Evolutionary conservation across 345 rosid genomes (phyloP).

Genomic region (Hypericum perforatum): DNA sequence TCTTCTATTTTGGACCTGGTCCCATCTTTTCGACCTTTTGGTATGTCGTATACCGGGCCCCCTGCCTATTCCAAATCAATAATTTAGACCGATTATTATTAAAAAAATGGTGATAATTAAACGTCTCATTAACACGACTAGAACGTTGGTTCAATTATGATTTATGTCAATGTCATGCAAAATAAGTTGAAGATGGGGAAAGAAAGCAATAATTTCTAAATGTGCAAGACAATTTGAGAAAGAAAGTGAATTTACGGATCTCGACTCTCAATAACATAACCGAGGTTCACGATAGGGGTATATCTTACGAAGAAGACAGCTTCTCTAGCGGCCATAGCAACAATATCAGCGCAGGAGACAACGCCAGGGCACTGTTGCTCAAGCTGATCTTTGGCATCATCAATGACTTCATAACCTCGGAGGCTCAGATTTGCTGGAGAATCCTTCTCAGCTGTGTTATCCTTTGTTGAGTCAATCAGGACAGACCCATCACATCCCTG

Average conservation of each 20-base stretch:
- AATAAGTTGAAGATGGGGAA: too few relatives aligned
- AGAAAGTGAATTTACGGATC: too few relatives aligned
- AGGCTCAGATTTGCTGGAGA: constrained; percentile 80
- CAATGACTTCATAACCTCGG: constrained; percentile 73
- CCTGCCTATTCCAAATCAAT: constrained; percentile 36
- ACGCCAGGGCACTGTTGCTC: constrained; percentile 84
- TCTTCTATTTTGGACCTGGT: constrained; percentile 77
- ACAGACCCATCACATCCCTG: constrained; percentile 91
- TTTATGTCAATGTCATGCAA: too few relatives aligned
- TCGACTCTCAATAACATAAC: background rate
- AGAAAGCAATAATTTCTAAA: background rate
- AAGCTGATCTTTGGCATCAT: constrained; percentile 58
- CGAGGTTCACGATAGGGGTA: background rate
- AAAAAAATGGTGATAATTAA: too few relatives aligned
- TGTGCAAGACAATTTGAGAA: too few relatives aligned
- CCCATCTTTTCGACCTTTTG: constrained; percentile 94
- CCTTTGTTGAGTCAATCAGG: constrained; percentile 74
- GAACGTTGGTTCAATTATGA: too few relatives aligned
- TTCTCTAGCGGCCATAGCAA: constrained; percentile 96
- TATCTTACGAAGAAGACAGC: constrained; percentile 58
- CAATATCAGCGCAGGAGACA: constrained; percentile 87
- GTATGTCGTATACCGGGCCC: constrained; percentile 80
- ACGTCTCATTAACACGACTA: too few relatives aligned
- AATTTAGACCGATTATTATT: background rate
- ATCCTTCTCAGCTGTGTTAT: constrained; percentile 85